Percentiles rank a stretch among this genome's conserved stretches.
phyloP scores from a whole-genome alignment of 2,329 filamentous ascomycete species.

The Coleophoma cylindrospora region DNA sequence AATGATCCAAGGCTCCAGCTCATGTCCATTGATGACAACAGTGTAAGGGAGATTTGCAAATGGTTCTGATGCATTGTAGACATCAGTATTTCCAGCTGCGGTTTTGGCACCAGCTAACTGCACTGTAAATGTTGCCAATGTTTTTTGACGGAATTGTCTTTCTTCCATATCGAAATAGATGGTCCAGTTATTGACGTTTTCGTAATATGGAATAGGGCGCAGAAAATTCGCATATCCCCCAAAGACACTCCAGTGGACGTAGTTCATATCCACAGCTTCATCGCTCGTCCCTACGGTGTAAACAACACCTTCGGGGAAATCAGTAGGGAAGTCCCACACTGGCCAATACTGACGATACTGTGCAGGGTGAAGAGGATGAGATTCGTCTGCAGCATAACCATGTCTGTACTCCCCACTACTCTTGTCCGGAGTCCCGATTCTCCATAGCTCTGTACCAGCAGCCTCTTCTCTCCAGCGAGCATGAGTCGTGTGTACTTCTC shows the following conservation, averaged over 20 bases:
- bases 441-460: conserved; percentile 54
- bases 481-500: conserved; percentile 31
- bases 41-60: conserved; percentile 48
- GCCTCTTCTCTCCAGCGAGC: conserved; percentile 48
- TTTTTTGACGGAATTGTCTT: conserved; percentile 34
- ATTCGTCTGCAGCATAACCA: conserved; percentile 43
- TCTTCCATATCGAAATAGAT: conserved; percentile 44
- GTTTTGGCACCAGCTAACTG: conserved; percentile 60
- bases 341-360: conserved; percentile 59
- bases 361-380: conserved; percentile 46
- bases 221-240: conserved; percentile 46
- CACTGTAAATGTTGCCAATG: conserved; percentile 52
- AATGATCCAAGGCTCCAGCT: conserved; percentile 49
- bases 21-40: conserved; percentile 39
- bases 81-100: conserved; percentile 56
- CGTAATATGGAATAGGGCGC: conserved; percentile 36
- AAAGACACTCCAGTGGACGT: conserved; percentile 62
- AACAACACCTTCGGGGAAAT: conserved; percentile 53
- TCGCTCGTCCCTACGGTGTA: conserved; percentile 52
- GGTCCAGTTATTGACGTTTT: conserved; percentile 55
- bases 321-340: conserved; percentile 50
- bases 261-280: conserved; percentile 48
- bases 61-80: conserved; percentile 46
- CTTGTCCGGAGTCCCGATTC: conserved; percentile 58
- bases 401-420: conserved; percentile 55